phyloP scores from a whole-genome alignment of 1,139 yeast genomes.

The Taphrina deformans region DNA sequence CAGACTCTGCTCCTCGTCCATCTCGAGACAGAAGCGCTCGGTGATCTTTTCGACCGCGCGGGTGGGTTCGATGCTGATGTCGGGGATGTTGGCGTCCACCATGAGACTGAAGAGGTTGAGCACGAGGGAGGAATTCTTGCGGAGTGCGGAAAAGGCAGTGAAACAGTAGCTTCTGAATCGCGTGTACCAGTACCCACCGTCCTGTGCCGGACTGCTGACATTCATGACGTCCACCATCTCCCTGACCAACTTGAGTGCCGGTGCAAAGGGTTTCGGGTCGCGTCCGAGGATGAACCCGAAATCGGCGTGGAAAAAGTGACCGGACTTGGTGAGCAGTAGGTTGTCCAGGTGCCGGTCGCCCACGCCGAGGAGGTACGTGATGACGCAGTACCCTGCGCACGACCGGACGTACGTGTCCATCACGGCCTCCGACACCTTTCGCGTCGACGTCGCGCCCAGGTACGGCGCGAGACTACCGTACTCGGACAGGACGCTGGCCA shows the following conservation, averaged over 20 bases:
- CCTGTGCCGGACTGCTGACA: conserved; percentile 51
- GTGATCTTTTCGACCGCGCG: conserved; percentile 84
- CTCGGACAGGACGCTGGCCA: conserved; percentile 74
- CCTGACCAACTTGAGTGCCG: conserved; percentile 94
- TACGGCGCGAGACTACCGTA: conserved; percentile 67
- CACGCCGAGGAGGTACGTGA: conserved; percentile 89
- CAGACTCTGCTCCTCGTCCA: conserved; percentile 95
- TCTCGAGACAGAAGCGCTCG: conserved; percentile 87
- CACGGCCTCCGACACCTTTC: conserved; percentile 63
- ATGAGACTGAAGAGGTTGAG: conserved; percentile 87
- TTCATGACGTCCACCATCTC: conserved; percentile 99
- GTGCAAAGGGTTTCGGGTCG: conserved; percentile 98
- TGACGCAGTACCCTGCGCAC: conserved; percentile 97
- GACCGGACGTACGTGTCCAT: conserved; percentile 95
- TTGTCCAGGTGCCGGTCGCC: conserved; percentile 97
- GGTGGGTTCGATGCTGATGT: conserved; percentile 69
- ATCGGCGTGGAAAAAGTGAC: conserved; percentile 65
- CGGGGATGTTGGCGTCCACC: conserved; percentile 94
- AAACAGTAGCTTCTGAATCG: conserved; percentile 90
- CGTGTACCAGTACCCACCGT: conserved; percentile 76
- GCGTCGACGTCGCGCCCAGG: conserved; percentile 46
- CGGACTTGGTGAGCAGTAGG: conserved; percentile 68
- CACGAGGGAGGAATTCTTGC: conserved; percentile 86
- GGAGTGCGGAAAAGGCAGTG: conserved; percentile 83
- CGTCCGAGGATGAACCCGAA: conserved; percentile 94